Evolutionary conservation across 257 asterid species (phyloP).

Genomic region (Capsicum pubescens): DNA sequence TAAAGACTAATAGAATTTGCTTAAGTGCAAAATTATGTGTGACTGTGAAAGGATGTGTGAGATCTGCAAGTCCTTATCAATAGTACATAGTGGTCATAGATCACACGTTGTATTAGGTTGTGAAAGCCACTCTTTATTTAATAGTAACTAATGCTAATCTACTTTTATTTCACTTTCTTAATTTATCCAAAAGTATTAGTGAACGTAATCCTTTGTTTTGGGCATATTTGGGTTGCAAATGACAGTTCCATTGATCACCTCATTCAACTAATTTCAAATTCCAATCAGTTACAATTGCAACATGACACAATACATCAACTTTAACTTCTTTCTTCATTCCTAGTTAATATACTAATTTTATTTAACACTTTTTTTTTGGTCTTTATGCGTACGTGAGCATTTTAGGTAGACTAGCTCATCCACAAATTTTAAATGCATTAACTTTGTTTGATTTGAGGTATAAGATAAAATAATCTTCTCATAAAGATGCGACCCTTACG

Average conservation of each 20-base stretch:
- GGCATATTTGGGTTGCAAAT: not conserved
- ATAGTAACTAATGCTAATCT: conserved; percentile 26
- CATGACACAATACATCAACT: not conserved
- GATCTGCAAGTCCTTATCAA: conserved; percentile 35
- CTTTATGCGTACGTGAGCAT: not conserved
- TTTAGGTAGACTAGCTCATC: conserved; percentile 6
- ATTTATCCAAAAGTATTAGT: conserved; percentile 10
- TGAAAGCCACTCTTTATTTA: not conserved
- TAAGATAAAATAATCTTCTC: too few species aligned
- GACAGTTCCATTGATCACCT: conserved; percentile 5
- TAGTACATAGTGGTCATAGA: conserved; percentile 30
- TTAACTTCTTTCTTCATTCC: not conserved
- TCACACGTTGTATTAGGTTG: conserved; percentile 1
- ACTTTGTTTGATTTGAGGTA: too few species aligned
- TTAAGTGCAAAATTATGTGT: conserved; percentile 12
- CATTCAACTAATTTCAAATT: conserved; percentile 15
- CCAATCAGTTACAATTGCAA: conserved; percentile 15
- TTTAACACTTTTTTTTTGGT: not conserved
- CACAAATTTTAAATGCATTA: not conserved
- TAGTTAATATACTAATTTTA: conserved; percentile 10
- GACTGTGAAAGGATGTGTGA: conserved; percentile 23
- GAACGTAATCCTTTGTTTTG: not conserved
- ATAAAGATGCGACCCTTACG: too few species aligned
- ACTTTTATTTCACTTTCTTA: conserved; percentile 13
- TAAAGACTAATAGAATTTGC: not conserved